Evolutionary conservation across 768 basidiomycete genomes (phyloP).

Genomic region (Lactarius sanguifluus): DNA sequence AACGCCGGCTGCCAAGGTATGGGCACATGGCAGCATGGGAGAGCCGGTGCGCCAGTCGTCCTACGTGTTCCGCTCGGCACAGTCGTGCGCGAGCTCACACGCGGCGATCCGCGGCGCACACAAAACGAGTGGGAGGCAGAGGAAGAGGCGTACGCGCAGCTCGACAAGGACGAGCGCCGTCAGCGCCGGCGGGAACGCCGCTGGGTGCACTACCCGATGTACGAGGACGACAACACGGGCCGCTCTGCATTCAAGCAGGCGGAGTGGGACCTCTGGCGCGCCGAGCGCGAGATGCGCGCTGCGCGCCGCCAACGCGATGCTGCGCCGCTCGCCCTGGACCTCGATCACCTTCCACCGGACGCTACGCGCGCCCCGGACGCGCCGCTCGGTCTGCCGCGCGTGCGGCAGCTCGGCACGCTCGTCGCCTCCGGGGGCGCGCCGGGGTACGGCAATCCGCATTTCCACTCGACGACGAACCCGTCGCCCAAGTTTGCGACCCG

Average conservation of each 20-base stretch:
- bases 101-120: conserved; percentile 61
- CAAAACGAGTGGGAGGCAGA: conserved; percentile 75
- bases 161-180: conserved; percentile 49
- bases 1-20: conserved; percentile 68
- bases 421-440: conserved; percentile 76
- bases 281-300: conserved; percentile 60
- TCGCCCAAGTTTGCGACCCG: conserved; percentile 86
- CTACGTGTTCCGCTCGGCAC: conserved; percentile 90
- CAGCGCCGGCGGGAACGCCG: conserved; percentile 61
- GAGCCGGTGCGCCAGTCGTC: conserved; percentile 65
- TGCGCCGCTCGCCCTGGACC: conserved; percentile 55
- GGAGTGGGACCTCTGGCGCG: conserved; percentile 56
- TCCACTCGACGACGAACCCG: conserved; percentile 62
- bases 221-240: conserved; percentile 58
- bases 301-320: conserved; percentile 44
- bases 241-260: conserved; percentile 71
- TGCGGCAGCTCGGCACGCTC: conserved; percentile 58
- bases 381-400: conserved; percentile 59
- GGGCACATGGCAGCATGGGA: conserved; percentile 88
- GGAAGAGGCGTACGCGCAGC: conserved; percentile 52
- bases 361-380: conserved; percentile 48
- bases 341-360: conserved; percentile 51
- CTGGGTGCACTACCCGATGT: conserved; percentile 81
- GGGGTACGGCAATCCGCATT: conserved; percentile 89
- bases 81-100: conserved; percentile 72